phyloP scores from a whole-genome alignment of 2,329 filamentous ascomycete genomes.

The Colletotrichum sp. region DNA sequence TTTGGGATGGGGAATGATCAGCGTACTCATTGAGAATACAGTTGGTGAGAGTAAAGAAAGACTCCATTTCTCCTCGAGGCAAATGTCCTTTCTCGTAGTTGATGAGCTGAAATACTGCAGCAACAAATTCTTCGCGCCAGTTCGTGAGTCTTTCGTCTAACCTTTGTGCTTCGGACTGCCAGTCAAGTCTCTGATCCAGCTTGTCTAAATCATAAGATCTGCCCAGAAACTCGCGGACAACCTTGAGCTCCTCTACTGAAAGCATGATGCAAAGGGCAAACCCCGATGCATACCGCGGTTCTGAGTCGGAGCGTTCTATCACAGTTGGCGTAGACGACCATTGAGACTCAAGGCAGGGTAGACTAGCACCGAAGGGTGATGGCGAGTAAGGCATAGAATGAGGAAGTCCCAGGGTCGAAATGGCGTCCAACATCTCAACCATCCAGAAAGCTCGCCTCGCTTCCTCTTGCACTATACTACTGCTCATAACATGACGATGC shows the following conservation, averaged over 20 bases:
- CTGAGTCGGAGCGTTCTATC: background rate
- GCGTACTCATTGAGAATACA: background rate
- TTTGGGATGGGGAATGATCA: background rate
- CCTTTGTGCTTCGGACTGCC: background rate
- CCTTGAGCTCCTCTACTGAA: background rate
- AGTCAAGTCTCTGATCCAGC: background rate
- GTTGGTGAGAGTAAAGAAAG: background rate
- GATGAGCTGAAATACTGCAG: background rate
- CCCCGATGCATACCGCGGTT: background rate
- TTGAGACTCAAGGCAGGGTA: background rate
- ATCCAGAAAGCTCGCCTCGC: background rate
- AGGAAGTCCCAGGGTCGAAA: background rate
- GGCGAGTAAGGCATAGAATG: background rate
- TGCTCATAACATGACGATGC: fast-evolving
- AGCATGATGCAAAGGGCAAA: background rate
- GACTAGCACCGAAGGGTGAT: background rate
- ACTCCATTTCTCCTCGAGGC: background rate
- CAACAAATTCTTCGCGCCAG: background rate
- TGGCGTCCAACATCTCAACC: background rate
- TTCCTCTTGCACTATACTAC: background rate
- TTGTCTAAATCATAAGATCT: background rate
- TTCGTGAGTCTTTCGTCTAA: background rate
- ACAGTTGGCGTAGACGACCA: background rate
- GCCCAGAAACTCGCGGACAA: background rate
- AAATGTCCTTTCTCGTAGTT: background rate